Conservation (phyloP, 2,329 filamentous ascomycete species). For the Aspergillus fischeri region DNA sequence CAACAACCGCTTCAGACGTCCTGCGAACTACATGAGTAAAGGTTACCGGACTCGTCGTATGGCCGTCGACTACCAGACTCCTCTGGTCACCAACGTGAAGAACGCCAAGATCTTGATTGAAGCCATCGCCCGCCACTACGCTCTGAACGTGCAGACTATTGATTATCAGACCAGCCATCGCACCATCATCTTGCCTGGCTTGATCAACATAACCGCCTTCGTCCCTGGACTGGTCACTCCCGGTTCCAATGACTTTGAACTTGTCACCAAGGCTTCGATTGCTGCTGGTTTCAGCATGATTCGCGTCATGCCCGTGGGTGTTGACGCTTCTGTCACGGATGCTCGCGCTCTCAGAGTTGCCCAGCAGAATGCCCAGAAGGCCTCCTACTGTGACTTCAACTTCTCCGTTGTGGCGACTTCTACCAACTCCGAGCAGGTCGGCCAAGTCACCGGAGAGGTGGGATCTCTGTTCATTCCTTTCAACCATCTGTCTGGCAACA, state of each 20-base stretch:
- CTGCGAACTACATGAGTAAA: slow-evolving; percentile 97
- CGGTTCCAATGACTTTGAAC: slow-evolving; percentile 64
- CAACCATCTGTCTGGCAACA: slow-evolving; percentile 75
- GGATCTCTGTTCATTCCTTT: slow-evolving; percentile 80
- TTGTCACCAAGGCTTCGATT: slow-evolving; percentile 68
- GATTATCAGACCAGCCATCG: slow-evolving; percentile 91
- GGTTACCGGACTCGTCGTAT: slow-evolving; percentile 95
- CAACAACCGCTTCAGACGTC: slow-evolving; percentile 92
- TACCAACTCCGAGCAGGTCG: slow-evolving; percentile 69
- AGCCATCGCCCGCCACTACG: slow-evolving; percentile 84
- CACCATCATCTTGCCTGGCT: slow-evolving; percentile 66
- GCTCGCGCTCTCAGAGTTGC: slow-evolving; percentile 66
- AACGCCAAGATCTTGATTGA: slow-evolving; percentile 97
- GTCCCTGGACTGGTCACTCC: slow-evolving; percentile 66
- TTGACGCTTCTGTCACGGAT: slow-evolving; percentile 69
- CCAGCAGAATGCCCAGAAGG: slow-evolving; percentile 65
- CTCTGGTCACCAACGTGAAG: slow-evolving; percentile 97
- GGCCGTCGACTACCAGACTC: slow-evolving; percentile 97
- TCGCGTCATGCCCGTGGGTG: slow-evolving; percentile 70
- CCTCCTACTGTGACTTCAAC: slow-evolving; percentile 73
- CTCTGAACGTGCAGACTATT: slow-evolving; percentile 74
- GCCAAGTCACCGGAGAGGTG: slow-evolving; percentile 66
- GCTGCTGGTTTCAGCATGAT: slow-evolving; percentile 76
- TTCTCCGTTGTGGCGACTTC: slow-evolving; percentile 72
- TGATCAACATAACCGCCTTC: slow-evolving; percentile 77